A percentile compares a stretch with the other conserved stretches of the same genome.
Evolutionary conservation across 208 protist species (phyloP).

Genomic region (Lotmaria passim): DNA sequence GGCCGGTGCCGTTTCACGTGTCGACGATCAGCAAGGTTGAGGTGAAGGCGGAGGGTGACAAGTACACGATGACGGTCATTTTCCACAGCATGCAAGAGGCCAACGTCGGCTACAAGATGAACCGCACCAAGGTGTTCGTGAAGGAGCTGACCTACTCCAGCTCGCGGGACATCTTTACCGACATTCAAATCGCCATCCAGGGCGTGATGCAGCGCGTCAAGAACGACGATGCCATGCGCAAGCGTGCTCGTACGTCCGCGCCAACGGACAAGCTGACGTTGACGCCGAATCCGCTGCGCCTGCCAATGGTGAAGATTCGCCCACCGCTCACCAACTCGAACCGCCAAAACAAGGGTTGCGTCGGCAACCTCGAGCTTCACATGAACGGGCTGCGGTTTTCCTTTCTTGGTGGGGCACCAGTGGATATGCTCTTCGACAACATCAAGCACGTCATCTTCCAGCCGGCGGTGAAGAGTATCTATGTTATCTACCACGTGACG

Average conservation of each 20-base stretch:
- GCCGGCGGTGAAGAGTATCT: constrained; percentile 89
- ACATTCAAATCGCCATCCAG: constrained; percentile 66
- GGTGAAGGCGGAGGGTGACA: constrained; percentile 81
- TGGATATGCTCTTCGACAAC: constrained; percentile 97
- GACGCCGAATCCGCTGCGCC: constrained; percentile 46
- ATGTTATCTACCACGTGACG: constrained; percentile 97
- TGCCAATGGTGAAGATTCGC: constrained; percentile 92
- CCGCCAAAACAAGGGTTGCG: constrained; percentile 78
- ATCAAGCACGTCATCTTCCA: constrained; percentile 98
- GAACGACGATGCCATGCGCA: constrained; percentile 73
- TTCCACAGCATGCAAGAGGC: constrained; percentile 89
- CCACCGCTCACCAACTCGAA: constrained; percentile 76
- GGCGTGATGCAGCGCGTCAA: constrained; percentile 73
- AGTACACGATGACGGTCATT: constrained; percentile 80
- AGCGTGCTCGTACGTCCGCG: constrained; percentile 52
- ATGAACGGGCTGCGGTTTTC: constrained; percentile 96
- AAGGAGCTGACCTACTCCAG: constrained; percentile 88
- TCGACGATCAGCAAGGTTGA: constrained; percentile 95
- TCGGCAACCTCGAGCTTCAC: constrained; percentile 95
- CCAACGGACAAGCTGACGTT: constrained; percentile 53
- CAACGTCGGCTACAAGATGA: constrained; percentile 82
- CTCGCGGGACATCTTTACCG: constrained; percentile 60
- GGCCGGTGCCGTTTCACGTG: constrained; percentile 95
- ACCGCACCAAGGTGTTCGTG: constrained; percentile 86
- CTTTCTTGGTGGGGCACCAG: constrained; percentile 68